Conservation (phyloP, 768 basidiomycete species). For the Dentipellis fragilis region DNA sequence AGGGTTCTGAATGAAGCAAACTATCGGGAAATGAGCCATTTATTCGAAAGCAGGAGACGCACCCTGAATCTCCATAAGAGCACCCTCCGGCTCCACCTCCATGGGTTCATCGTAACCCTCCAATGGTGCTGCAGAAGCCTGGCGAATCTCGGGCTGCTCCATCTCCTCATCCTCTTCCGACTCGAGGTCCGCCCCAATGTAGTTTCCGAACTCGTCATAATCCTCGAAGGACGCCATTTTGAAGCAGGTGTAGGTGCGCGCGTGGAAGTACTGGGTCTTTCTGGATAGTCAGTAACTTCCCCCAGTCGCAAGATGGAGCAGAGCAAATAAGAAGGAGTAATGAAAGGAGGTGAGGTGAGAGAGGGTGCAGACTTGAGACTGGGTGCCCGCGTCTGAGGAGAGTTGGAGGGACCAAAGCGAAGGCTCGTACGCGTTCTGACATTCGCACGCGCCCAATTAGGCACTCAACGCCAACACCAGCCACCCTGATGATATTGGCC, state of each 20-base stretch:
- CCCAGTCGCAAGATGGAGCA: not conserved
- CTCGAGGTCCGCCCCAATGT: conserved; percentile 90
- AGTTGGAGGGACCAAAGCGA: not conserved
- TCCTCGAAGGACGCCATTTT: conserved; percentile 58
- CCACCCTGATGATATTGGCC: not conserved
- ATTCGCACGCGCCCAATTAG: conserved; percentile 1
- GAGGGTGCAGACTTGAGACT: not conserved
- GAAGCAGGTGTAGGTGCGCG: not conserved
- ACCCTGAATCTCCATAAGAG: conserved; percentile 86
- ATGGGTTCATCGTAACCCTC: conserved; percentile 78
- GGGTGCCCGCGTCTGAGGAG: not conserved
- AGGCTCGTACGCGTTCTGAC: not conserved
- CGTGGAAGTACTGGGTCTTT: not conserved
- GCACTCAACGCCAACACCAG: not conserved
- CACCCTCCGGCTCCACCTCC: conserved; percentile 38
- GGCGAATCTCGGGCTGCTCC: conserved; percentile 22
- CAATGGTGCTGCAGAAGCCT: conserved; percentile 32
- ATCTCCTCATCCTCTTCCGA: conserved; percentile 70
- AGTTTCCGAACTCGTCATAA: conserved; percentile 95
- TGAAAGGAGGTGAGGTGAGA: not conserved
- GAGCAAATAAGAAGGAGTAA: not conserved
- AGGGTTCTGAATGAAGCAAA: conserved; percentile 40
- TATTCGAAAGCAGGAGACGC: conserved; percentile 10
- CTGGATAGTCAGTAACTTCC: too few relatives aligned
- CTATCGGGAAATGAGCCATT: not conserved